Conservation (phyloP, 1,284 basidiomycete species). For the Termitomyces sp. region DNA sequence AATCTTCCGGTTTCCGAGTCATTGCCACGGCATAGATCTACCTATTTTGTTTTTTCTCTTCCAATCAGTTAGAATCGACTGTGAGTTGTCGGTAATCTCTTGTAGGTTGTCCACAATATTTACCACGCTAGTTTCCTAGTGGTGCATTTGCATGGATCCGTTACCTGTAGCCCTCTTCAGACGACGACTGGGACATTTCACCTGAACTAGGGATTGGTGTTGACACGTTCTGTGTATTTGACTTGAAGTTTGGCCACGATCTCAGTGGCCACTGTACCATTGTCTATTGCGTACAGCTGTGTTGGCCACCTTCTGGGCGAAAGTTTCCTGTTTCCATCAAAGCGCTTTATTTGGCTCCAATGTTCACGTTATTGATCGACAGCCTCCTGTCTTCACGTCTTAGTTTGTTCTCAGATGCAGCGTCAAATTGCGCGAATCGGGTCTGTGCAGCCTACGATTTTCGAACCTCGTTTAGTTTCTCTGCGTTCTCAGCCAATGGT, state of each 20-base stretch:
- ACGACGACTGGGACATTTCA: background rate
- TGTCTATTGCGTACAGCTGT: background rate
- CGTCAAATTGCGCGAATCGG: background rate
- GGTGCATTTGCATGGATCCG: background rate
- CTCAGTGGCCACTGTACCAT: background rate
- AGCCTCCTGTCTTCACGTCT: background rate
- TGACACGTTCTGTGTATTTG: background rate
- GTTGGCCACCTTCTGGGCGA: background rate
- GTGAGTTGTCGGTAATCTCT: background rate
- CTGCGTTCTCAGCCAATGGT: background rate
- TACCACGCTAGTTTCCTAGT: background rate
- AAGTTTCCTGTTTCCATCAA: background rate
- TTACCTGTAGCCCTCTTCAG: background rate
- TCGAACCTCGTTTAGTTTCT: background rate
- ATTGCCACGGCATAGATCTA: background rate
- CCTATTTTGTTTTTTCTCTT: too few relatives aligned
- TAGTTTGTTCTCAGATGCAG: background rate
- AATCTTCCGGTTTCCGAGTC: background rate
- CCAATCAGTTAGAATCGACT: background rate
- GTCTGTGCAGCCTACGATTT: background rate
- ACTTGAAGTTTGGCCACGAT: background rate
- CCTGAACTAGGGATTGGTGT: background rate
- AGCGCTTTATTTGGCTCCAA: background rate
- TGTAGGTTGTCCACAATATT: background rate
- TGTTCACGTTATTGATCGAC: background rate